Base-by-base conservation (phyloP, 768 basidiomycete species). In the Cytidiella melzeri region DNA sequence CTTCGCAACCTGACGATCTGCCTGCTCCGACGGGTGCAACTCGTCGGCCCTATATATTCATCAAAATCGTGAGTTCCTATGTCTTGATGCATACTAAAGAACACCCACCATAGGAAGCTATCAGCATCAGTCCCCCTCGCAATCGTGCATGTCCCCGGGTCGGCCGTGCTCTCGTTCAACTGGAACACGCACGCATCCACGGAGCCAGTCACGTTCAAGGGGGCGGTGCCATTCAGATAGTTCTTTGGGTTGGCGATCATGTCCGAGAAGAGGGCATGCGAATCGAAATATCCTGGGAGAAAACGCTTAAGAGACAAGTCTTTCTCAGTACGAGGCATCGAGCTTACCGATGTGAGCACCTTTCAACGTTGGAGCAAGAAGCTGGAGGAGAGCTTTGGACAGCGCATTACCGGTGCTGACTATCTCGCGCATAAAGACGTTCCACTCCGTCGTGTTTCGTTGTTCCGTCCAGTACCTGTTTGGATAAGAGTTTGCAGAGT, bases 151-250 rank as follows among this genome's bases (percentile, higher is more conserved):
- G 26, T 55, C 7, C 60, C 62, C 1, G 52, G 48, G 15, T 57
- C 58, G 6, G 55, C 57, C 50, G 50, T 53, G 19, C 42, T 52
- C 18, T 62, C 66, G 48, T 67, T 64, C 37, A 65, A 26, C 50
- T 67, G 47, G 55, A 70, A 74, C 1, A 77, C 69, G 54, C 80
- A 81, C 1, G 73, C 65, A 28, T 71, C 56, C 28, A 76, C 64
- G 7, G 71, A 66, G 1, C 80, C 76, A 0, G 78, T 82, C 21
- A 76, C 72, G 51, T 83, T 83, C 37, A 74, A 61, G 5, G 80
- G 77, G 0, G 69, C 80, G 0, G 80, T 83, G 3, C 82, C 82
- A 49, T 83, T 84, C 26, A 83, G 62, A 59, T 82, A 84, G 6
- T 58, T 51, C 4, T 59, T 49, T 1, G 83, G 82, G 47, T 75